Base-by-base conservation (phyloP, 257 asterid genomes). In the Avicennia marina region DNA sequence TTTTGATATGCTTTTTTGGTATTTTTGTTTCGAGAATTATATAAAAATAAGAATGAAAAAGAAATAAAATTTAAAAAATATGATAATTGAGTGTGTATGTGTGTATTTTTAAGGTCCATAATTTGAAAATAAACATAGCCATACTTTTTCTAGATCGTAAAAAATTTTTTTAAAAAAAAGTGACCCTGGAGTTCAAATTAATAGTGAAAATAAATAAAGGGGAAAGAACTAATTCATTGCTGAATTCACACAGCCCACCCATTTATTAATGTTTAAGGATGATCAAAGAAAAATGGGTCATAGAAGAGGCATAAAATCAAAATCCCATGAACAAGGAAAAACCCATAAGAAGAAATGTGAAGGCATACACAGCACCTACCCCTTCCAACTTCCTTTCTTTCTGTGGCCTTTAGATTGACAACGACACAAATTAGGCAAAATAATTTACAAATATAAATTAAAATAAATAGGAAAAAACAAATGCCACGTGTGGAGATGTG, bases 321-420 rank as follows among this genome's bases (percentile, higher is more conserved):
- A 22, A 26, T 39, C 22, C 22, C 11, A 25, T 1, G 24, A 54
- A 45, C 16, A 27, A 44, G 49, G 20, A 40, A 58, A 26, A 20
- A 25, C 38, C 60, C 63, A 56, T 25, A 51, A 61, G n/a, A 56
- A 44, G 50, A 52, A 54, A 49, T 54, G 44, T 51, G 63, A 60
- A 17, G 47, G 40, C 51, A n/a, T 13, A 13, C 53, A 38, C 29
- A 21, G 58, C 64, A n/a, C n/a, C n/a, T 44, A 48, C 16, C 32
- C 36, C 46, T 47, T 10, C 43, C 18, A 25, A 8, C 60, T 54
- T 41, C 25, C 34, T 54, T 39, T 17, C 6, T 43, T 42, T 60
- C 68, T 63, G 48, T 46, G 6, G 69, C 67, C 94, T 84, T 87
- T 79, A 75, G 73, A 71, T 52, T 67, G 95, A 87, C 70, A 79